Evolutionary conservation across 306 rosid species (phyloP), one percentile per base, ranked within the genome.

Genomic region (Quercus berberidifolia): DNA sequence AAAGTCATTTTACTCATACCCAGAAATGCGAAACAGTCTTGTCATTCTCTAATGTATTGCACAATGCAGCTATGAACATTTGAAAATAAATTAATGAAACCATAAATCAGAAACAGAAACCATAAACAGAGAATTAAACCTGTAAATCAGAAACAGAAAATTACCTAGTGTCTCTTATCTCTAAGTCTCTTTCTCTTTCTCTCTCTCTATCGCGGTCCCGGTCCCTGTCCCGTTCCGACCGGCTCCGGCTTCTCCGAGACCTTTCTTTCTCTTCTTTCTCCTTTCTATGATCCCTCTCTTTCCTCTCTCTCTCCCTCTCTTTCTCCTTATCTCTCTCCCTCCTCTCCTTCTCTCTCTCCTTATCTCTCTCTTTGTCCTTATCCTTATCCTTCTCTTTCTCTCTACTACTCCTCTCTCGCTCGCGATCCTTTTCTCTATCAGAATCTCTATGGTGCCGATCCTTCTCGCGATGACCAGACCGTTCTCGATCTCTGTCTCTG

Each of bases 81-180:
- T 10, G 17, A 28, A 28, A 15, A 28, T 13, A 15, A 14, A 15
- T 26, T 5, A 63, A 30, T 28, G 69, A 63, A 63, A n/a, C n/a
- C n/a, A n/a, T n/a, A n/a, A n/a, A n/a, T n/a, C n/a, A n/a, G n/a
- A n/a, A n/a, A n/a, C 31, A 79, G 19, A 59, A 70, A 30, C 41
- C 1, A 56, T 14, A 25, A 73, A 59, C 55, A 55, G 63, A 6
- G 49, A 78, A 70, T 59, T 31, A 74, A 43, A 35, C 25, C 51
- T 31, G 18, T 30, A 14, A 13, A 12, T n/a, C 2, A 43, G 49
- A 51, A 26, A 69, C 52, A 38, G 23, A 20, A 58, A 33, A 72
- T 71, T 88, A 94, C 99, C 95, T 86, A 90, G 81, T 85, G 28
- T 92, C 99, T 69, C 93, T 83, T 62, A 38, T 41, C 78, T 91